Conservation (phyloP, 148 eudicot genomes). For the Camellia granthamiana region DNA sequence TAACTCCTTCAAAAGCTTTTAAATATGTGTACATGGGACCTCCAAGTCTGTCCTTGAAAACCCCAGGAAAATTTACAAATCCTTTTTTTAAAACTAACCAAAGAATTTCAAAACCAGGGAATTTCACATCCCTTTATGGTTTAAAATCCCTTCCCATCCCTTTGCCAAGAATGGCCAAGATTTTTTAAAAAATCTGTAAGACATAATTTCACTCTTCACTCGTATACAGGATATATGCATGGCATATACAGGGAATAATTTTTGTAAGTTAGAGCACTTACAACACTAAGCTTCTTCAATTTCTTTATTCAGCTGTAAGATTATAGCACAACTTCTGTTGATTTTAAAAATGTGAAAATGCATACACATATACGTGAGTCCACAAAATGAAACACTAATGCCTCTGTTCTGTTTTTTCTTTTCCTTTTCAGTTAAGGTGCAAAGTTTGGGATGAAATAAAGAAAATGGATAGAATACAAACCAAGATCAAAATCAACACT, state of each 20-base stretch:
- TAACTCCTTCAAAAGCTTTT: no score
- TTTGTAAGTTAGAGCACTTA: neutral
- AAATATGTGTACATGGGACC: no score
- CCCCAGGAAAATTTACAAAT: neutral
- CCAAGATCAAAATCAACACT: conserved; percentile 14
- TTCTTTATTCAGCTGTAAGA: no score
- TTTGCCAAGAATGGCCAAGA: neutral
- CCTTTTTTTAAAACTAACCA: neutral
- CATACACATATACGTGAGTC: neutral
- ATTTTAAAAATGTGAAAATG: no score
- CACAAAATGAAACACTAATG: neutral
- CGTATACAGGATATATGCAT: no score
- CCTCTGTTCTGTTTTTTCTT: neutral
- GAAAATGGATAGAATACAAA: no score
- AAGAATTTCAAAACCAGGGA: neutral
- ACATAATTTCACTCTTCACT: neutral
- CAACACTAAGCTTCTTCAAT: neutral
- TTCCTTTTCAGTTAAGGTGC: neutral
- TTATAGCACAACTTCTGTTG: no score
- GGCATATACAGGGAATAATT: no score
- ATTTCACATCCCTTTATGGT: neutral
- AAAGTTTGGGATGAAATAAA: neutral
- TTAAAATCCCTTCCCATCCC: neutral
- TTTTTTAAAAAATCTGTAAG: neutral
- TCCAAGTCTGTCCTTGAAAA: neutral